Evolutionary conservation across 1,284 basidiomycete species (phyloP).

Genomic region (Mycena citricolor): DNA sequence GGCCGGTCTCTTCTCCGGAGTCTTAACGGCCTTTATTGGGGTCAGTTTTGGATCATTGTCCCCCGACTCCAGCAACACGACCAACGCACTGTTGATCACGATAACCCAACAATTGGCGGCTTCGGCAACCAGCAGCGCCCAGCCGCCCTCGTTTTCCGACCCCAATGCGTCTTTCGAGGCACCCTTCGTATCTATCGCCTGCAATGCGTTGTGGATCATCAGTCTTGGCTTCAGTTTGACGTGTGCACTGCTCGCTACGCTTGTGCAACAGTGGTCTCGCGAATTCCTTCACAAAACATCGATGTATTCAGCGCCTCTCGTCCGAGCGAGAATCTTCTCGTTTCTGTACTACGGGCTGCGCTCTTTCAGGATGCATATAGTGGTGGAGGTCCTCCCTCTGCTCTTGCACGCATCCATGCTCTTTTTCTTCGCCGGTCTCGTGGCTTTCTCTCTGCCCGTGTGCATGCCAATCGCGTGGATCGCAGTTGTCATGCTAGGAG

Average conservation of each 20-base stretch:
- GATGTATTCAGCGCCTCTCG: constrained; percentile 5
- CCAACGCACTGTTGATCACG: background rate
- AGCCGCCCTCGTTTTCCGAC: too few relatives aligned
- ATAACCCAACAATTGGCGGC: too few relatives aligned
- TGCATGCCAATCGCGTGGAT: constrained; percentile 32
- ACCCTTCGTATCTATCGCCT: too few relatives aligned
- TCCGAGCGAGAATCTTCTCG: constrained; percentile 9
- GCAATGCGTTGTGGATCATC: constrained; percentile 14
- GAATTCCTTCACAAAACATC: constrained; percentile 13
- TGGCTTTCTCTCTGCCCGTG: constrained; percentile 36
- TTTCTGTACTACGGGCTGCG: constrained; percentile 14
- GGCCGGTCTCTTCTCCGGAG: constrained; percentile 11
- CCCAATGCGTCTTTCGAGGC: too few relatives aligned
- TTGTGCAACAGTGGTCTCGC: constrained; percentile 13
- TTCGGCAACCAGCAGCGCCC: too few relatives aligned
- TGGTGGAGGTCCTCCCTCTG: constrained; percentile 27
- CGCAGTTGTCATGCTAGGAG: constrained; percentile 29
- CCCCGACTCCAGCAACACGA: constrained; percentile 1
- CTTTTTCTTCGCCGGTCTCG: constrained; percentile 40
- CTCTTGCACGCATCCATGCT: constrained; percentile 41
- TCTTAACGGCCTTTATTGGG: constrained; percentile 6
- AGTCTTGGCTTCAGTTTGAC: constrained; percentile 14
- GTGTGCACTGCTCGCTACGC: constrained; percentile 9
- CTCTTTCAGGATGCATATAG: constrained; percentile 10
- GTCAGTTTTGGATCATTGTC: constrained; percentile 8